Percentiles rank a stretch among this genome's conserved stretches.
Conservation (phyloP, 768 basidiomycete genomes). For the button mushroom (Agaricus bisporus) region DNA sequence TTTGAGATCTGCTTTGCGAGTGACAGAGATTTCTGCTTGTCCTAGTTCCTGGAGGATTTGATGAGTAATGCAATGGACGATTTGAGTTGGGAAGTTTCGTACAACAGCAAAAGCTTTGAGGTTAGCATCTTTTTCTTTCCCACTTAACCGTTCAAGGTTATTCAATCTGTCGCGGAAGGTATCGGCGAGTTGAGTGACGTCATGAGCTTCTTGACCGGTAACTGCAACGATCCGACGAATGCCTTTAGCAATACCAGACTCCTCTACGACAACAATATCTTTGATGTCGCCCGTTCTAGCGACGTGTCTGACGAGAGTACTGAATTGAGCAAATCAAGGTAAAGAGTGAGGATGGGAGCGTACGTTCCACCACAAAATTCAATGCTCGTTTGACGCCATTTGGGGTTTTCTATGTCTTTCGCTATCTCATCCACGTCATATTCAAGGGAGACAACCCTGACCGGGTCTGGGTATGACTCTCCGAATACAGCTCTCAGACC, state of each 20-base stretch:
- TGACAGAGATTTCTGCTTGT: conserved; percentile 82
- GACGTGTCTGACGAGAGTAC: conserved; percentile 63
- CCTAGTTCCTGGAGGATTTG: conserved; percentile 66
- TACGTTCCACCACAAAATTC: conserved; percentile 99
- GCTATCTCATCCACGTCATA: conserved; percentile 83
- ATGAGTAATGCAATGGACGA: background rate
- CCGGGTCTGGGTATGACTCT: conserved; percentile 96
- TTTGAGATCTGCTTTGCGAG: conserved; percentile 74
- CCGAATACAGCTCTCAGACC: conserved; percentile 96
- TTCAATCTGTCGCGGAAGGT: conserved; percentile 58
- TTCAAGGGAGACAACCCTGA: conserved; percentile 89
- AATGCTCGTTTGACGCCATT: conserved; percentile 87
- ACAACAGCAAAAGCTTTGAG: conserved; percentile 79
- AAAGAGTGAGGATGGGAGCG: conserved; percentile 25
- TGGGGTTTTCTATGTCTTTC: conserved; percentile 79
- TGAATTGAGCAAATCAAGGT: background rate
- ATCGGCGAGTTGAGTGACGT: conserved; percentile 65
- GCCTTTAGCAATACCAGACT: conserved; percentile 97
- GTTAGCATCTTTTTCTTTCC: conserved; percentile 82
- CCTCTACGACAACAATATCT: conserved; percentile 90
- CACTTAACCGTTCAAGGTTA: conserved; percentile 49
- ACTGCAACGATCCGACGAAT: conserved; percentile 92
- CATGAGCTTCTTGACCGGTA: conserved; percentile 89
- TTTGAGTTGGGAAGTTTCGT: conserved; percentile 20
- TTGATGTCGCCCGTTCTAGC: conserved; percentile 97